These are phyloP conservation scores for Begonia masoniana DNA, from an alignment of 306 rosid genomes.

Conservation along the genomic window DNA sequence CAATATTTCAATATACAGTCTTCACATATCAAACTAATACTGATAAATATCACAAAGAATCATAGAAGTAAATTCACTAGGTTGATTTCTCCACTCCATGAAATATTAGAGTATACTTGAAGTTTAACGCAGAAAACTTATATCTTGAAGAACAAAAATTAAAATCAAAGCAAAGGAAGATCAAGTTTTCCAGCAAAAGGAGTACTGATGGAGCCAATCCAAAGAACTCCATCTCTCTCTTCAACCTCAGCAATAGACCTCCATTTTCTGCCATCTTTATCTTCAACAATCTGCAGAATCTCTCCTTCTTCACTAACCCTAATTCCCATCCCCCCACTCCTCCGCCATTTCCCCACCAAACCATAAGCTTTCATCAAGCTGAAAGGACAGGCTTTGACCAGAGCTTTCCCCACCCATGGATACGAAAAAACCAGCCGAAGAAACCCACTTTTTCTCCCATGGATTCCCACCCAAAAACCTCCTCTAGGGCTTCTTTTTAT, in stretches of 20 bases:
- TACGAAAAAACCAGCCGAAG: conserved; percentile 29
- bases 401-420: conserved; percentile 31
- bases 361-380: conserved; percentile 27
- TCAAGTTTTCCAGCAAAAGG: conserved; percentile 28
- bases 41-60: no score
- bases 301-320: conserved; percentile 57
- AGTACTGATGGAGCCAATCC: conserved; percentile 53
- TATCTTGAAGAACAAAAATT: no score
- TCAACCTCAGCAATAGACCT: conserved; percentile 45
- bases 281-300: conserved; percentile 38
- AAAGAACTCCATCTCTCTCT: conserved; percentile 55
- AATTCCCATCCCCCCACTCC: conserved; percentile 34
- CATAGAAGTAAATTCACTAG: no score
- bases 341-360: conserved; percentile 27
- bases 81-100: no score
- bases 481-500: conserved; percentile 57
- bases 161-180: no score
- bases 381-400: conserved; percentile 35
- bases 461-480: conserved; percentile 73
- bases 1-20: no score
- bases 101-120: no score
- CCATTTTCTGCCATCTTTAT: conserved; percentile 20
- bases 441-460: conserved; percentile 27
- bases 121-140: no score
- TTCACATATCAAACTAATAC: no score